Base-by-base conservation (phyloP, 164 flowering plant species). In the Berberis vulgaris region DNA sequence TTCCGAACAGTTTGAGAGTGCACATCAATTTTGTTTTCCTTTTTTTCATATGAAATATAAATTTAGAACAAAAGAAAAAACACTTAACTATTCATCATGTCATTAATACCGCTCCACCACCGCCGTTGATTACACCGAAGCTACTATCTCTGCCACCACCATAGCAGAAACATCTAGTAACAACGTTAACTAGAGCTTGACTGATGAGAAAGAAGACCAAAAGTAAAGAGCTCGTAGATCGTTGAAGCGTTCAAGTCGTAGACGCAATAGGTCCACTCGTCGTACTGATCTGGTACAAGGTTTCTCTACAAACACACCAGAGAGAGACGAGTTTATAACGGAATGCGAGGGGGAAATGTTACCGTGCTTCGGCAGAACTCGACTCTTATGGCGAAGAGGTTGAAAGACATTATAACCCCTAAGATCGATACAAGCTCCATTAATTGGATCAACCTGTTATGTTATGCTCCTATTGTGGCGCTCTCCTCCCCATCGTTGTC, bases 291-390 rank as follows among this genome's bases (percentile, higher is more conserved):
- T 40, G 90, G 86, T 49, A 65, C 76, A 60, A 83, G 82, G 49
- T 73, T 75, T 5, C 88, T 93, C 97, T 89, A 2, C 49, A 54
- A 43, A 43, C 43, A 62, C 42, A 11, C 26, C 57, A 54, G 39
- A 5, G 2, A 41, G 10, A 10, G 4, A 10, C 10, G 54, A 52
- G 54, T 6, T 47, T 1, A 11, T 6, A 6, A 1, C 26, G 26
- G 26, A 26, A 26, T 26, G 10, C 7, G 8, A n/a, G 11, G 11
- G 11, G 2, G 47, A 57, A 10, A 59, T 3, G 61, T 43, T 82
- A 93, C 98, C 52, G 74, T 66, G 88, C 96, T 88, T 50, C 98
- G 87, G 58, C 98, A 88, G 11, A 81, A 78, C 72, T 93, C 98
- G 44, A 96, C 97, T 56, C 96, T 97, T 62, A 93, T 68, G 60